A percentile compares a stretch with the other conserved stretches of the same genome.
Conservation (phyloP, 805 yeast genomes). For the Metschnikowia gelsemii region DNA sequence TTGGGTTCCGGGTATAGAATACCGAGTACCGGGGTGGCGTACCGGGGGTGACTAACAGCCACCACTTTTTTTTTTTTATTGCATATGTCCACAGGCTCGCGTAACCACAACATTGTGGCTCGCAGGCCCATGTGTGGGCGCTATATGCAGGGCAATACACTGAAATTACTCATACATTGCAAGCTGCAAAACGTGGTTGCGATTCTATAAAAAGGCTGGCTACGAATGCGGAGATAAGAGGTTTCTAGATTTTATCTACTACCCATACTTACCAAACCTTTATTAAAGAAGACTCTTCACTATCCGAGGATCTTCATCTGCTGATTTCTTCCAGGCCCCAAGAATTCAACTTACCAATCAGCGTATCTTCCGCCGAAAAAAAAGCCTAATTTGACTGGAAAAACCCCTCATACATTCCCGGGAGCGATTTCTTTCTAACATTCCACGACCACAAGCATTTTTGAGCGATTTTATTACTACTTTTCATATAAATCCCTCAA, state of each 20-base stretch:
- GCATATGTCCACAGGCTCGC: background rate
- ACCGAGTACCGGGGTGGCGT: too few species aligned
- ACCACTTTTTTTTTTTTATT: constrained; percentile 8
- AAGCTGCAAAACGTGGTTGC: constrained; percentile 15
- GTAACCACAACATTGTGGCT: constrained; percentile 13
- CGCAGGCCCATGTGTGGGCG: constrained; percentile 9
- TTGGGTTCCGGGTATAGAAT: too few species aligned
- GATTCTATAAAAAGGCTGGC: constrained; percentile 8
- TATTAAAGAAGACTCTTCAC: background rate
- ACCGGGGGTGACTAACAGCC: constrained; percentile 7
- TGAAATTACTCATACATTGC: constrained; percentile 14
- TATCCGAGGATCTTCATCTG: background rate
- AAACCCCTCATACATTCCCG: background rate
- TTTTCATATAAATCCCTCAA: background rate
- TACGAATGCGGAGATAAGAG: background rate
- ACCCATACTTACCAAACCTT: constrained; percentile 1
- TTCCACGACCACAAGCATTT: background rate
- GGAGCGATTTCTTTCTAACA: background rate
- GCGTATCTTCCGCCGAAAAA: background rate
- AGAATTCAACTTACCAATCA: too few species aligned
- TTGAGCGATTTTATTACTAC: constrained; percentile 3
- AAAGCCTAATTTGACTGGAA: background rate
- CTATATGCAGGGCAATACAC: constrained; percentile 1
- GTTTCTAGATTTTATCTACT: background rate
- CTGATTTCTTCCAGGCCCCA: too few species aligned